Conservation (phyloP, 352 stramenopile genomes). For the Globisporangium camurandrum region DNA sequence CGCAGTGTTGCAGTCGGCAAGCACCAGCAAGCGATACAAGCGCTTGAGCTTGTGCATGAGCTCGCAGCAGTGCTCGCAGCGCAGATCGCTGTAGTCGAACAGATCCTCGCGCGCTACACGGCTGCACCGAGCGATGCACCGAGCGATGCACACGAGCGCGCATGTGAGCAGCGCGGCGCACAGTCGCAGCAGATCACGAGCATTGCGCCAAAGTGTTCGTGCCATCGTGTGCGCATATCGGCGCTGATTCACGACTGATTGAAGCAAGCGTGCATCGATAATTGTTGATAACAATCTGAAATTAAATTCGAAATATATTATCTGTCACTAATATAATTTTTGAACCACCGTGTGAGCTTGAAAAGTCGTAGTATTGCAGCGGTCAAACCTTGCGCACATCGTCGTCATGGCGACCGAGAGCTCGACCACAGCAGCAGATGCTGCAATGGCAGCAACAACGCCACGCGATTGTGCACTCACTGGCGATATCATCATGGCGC, state of each 20-base stretch:
- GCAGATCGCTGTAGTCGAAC: conserved; percentile 1
- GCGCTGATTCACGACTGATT: conserved; percentile 3
- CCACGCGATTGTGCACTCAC: conserved; percentile 15
- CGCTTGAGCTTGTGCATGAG: not conserved
- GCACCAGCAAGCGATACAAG: not conserved
- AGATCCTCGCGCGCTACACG: conserved; percentile 3
- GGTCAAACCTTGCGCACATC: no score
- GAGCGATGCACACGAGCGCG: not conserved
- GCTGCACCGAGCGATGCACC: no score
- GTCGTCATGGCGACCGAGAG: not conserved
- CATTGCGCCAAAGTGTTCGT: conserved; percentile 2
- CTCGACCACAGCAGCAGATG: not conserved
- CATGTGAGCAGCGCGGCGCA: not conserved
- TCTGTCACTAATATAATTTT: no score
- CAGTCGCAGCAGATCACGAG: not conserved
- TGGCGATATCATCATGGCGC: conserved; percentile 46
- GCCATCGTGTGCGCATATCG: conserved; percentile 13
- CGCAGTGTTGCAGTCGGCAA: no score
- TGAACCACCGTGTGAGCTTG: no score
- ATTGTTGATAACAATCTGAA: not conserved
- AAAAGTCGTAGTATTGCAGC: no score
- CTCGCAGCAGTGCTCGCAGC: not conserved
- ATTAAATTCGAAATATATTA: no score
- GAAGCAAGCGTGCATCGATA: not conserved
- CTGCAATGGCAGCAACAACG: not conserved